Percentiles rank a stretch among this genome's conserved stretches.
Conservation (phyloP, 2,329 filamentous ascomycete genomes). For the Tolypocladium amazonense region DNA sequence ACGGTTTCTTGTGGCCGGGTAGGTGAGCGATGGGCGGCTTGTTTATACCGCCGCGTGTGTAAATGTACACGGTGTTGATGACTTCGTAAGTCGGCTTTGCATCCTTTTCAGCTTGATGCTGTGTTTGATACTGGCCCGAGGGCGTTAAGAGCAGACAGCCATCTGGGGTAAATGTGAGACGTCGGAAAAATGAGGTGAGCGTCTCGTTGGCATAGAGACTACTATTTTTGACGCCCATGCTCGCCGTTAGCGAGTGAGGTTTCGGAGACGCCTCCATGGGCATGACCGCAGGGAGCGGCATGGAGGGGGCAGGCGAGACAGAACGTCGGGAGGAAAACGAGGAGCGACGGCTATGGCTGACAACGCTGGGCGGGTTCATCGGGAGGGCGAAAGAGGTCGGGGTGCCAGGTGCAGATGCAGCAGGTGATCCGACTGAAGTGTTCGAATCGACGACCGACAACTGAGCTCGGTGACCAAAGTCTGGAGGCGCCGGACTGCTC, state of each 20-base stretch:
- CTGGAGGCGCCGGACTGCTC: conserved; percentile 82
- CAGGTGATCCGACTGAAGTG: conserved; percentile 64
- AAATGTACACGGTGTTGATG: conserved; percentile 96
- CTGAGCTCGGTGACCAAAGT: conserved; percentile 58
- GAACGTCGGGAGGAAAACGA: conserved; percentile 86
- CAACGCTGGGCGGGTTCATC: conserved; percentile 87
- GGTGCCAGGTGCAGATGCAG: conserved; percentile 84
- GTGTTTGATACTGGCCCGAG: conserved; percentile 86
- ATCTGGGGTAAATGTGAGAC: conserved; percentile 89
- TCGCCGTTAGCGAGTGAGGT: conserved; percentile 47
- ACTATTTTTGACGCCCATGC: conserved; percentile 61
- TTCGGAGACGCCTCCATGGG: conserved; percentile 84
- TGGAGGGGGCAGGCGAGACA: conserved; percentile 82
- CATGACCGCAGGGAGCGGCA: conserved; percentile 92
- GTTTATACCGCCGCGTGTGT: conserved; percentile 91
- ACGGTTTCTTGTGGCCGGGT: conserved; percentile 96
- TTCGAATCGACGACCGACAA: conserved; percentile 44
- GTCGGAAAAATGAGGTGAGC: conserved; percentile 90
- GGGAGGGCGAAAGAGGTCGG: conserved; percentile 81
- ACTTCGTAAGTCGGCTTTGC: conserved; percentile 72
- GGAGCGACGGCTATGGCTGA: conserved; percentile 87
- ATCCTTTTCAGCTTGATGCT: conserved; percentile 55
- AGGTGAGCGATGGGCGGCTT: conserved; percentile 92
- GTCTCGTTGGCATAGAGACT: conserved; percentile 95
- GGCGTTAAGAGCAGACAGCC: conserved; percentile 90